These are phyloP conservation scores for Aspergillus pseudoglaucus DNA, from an alignment of 2,329 filamentous ascomycete genomes.

Conservation along the genomic window DNA sequence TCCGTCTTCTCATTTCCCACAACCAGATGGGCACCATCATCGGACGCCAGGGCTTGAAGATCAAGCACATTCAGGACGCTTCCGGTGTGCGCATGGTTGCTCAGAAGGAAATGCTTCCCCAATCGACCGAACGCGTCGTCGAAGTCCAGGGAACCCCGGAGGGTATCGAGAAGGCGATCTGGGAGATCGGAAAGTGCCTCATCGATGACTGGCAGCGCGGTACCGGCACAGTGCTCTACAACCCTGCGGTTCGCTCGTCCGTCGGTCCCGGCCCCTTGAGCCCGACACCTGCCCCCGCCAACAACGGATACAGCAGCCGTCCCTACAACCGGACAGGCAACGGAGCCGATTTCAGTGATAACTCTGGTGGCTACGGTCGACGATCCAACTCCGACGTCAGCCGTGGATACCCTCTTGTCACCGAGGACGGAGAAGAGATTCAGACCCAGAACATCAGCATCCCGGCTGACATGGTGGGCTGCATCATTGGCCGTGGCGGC, in stretches of 20 bases:
- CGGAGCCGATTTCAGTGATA: conserved; percentile 93
- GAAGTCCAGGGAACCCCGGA: conserved; percentile 93
- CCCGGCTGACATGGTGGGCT: conserved; percentile 98
- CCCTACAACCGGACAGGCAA: conserved; percentile 90
- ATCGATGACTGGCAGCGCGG: conserved; percentile 97
- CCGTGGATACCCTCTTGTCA: conserved; percentile 78
- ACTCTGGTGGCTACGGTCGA: conserved; percentile 63
- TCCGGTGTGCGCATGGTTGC: conserved; percentile 98
- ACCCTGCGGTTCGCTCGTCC: conserved; percentile 85
- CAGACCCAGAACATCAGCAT: conserved; percentile 99
- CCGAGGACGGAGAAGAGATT: conserved; percentile 94
- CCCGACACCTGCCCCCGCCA: conserved; percentile 45
- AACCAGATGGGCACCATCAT: conserved; percentile 99
- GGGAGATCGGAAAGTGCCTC: conserved; percentile 98
- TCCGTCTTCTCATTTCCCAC: conserved; percentile 97
- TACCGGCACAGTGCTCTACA: conserved; percentile 94
- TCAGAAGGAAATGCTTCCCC: conserved; percentile 98
- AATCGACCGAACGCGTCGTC: conserved; percentile 96
- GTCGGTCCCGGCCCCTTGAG: conserved; percentile 49
- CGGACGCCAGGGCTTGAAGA: conserved; percentile 90
- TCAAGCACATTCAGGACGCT: conserved; percentile 97
- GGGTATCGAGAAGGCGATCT: conserved; percentile 89
- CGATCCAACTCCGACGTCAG: conserved; percentile 77
- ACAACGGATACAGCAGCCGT: conserved; percentile 53
- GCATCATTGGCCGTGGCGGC: conserved; percentile 91